Evolutionary conservation across 2,329 filamentous ascomycete species (phyloP), one percentile per base, ranked within the genome.

Genomic region (Sporothrix mexicana): DNA sequence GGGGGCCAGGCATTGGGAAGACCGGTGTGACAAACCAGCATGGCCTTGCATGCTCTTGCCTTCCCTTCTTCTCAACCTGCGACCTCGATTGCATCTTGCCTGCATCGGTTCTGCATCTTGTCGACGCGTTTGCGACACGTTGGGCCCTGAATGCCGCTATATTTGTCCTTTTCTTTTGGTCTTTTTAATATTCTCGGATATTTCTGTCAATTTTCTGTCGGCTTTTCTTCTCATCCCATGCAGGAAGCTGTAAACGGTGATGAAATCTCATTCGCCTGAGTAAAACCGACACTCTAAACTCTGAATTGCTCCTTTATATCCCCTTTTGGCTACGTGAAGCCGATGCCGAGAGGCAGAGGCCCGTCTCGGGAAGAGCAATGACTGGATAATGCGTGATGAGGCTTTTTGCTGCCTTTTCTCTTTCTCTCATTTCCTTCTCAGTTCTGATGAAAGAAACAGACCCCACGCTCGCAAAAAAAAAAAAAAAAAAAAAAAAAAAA

Each of bases 21-120:
- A 64, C 59, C 59, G 59, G 59, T 64, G 59, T 64, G 59, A 64
- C 59, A 23, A 64, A 23, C 10, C 9, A 12, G 45, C n/a, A 64
- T 8, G n/a, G 5, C 17, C 59, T 64, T 64, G 59, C 59, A 64
- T 64, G 36, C 36, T 9, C 41, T 64, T 64, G n/a, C 59, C 30
- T 13, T 45, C 36, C 41, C 41, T 45, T 64, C n/a, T 64, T 36
- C 30, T 20, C 17, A 43, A 20, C 51, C 59, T 30, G 15, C 30
- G 30, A 7, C 30, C 30, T 36, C 30, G 30, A 36, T 36, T 36
- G 30, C 30, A 36, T 36, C 30, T 36, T 36, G 36, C 45, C 45
- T 62, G 36, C 59, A 62, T 5, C 9, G n/a, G 43, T 12, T 61
- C 41, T 30, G 30, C n/a, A n/a, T 36, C 10, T 41, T 20, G 30